Evolutionary conservation across 179 eudicot species (phyloP), one percentile per base, ranked within the genome.

Genomic region (Silene noctiflora): DNA sequence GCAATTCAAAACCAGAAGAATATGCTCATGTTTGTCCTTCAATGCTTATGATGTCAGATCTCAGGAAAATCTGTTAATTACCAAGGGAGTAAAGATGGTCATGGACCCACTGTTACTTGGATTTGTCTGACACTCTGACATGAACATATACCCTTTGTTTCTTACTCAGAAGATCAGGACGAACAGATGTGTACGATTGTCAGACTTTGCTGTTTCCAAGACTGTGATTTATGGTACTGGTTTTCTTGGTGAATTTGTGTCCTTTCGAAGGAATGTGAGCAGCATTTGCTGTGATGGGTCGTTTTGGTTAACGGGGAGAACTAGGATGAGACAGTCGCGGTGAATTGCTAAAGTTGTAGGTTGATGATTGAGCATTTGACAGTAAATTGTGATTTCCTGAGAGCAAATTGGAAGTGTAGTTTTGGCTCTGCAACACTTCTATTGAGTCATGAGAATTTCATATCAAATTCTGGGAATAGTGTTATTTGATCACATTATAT

Each of bases 81-180:
- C 61, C 46, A 6, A 65, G 69, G 44, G 8, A 65, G 70, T 29
- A 9, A 78, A 77, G 65, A 35, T 39, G 42, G 25, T 79, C 13
- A 68, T 51, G 75, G 82, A 69, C 75, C 82, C 67, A 63, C 72
- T 69, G 2, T 22, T 48, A 51, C 53, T 70, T 80, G 77, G 78
- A 62, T 29, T 20, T 5, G 42, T 74, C 22, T 67, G 29, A 24
- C 42, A 25, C 8, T 67, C 71, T 75, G 73, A 33, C 72, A 22
- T 20, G 12, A 64, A 20, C 39, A 19, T 46, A 46, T 21, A 55
- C 76, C 72, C 60, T 21, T 46, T 48, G 53, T 68, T 35, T 68
- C 55, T 42, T 39, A n/a, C 24, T 39, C 5, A 0, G 22, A 48
- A 33, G 19, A n/a, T 56, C 22, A 21, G 33, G 58, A 72, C 17